phyloP scores from a whole-genome alignment of 208 protist species.

The Lotmaria passim region DNA sequence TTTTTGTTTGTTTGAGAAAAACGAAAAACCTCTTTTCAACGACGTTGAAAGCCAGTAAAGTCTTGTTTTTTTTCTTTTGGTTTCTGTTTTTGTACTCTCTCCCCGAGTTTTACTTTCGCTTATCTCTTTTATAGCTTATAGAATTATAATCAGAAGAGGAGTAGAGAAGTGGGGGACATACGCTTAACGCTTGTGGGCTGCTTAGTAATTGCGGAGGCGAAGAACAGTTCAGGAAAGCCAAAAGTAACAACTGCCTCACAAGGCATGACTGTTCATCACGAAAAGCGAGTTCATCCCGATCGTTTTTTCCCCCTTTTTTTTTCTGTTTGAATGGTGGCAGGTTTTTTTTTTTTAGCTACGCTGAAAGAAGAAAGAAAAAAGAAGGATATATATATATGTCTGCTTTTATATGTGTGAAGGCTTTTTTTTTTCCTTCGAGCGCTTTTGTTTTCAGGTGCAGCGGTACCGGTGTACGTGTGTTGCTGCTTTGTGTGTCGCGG shows the following conservation, averaged over 20 bases:
- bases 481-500: too few relatives aligned
- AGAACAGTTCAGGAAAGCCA: neutral
- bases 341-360: neutral
- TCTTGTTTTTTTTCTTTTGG: too few relatives aligned
- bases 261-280: neutral
- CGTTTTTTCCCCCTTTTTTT: slow-evolving; percentile 13
- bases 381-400: neutral
- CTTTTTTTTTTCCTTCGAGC: neutral
- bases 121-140: slow-evolving; percentile 11
- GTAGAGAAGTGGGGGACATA: neutral
- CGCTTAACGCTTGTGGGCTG: neutral
- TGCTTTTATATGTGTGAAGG: neutral
- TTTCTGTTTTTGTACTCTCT: too few relatives aligned
- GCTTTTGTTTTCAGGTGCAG: neutral
- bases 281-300: neutral
- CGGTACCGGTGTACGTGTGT: too few relatives aligned
- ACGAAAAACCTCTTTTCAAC: too few relatives aligned
- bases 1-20: too few relatives aligned
- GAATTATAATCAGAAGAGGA: neutral
- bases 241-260: too few relatives aligned
- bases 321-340: slow-evolving; percentile 3
- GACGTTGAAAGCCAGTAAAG: too few relatives aligned
- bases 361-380: neutral
- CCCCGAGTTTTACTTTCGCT: too few relatives aligned
- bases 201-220: neutral